Percentiles rank a stretch among this genome's conserved stretches.
Conservation (phyloP, 176 grass and related monocot species). For the Bothriochloa decipiens region DNA sequence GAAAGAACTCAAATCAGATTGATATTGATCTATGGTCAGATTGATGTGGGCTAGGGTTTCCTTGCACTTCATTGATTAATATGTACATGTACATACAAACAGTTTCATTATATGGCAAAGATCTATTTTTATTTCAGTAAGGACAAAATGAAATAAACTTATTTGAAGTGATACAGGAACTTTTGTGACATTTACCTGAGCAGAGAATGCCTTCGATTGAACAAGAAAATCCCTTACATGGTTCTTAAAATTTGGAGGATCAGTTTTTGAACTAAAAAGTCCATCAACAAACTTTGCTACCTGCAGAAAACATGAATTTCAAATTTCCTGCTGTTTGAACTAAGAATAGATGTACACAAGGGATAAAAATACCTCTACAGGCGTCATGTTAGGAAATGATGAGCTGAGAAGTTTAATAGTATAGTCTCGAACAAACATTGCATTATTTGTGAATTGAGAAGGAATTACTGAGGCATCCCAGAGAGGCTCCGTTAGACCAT, state of each 20-base stretch:
- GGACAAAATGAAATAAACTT: not conserved
- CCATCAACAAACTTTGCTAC: constrained; percentile 30
- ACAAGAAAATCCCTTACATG: constrained; percentile 30
- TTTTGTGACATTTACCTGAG: constrained; percentile 9
- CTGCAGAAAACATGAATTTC: not conserved
- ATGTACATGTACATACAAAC: not conserved
- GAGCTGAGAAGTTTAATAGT: constrained; percentile 9
- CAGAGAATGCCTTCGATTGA: constrained; percentile 15
- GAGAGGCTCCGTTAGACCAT: constrained; percentile 25
- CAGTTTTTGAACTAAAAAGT: constrained; percentile 23
- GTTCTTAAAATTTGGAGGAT: constrained; percentile 20
- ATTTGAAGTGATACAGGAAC: not conserved
- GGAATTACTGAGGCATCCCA: constrained; percentile 3
- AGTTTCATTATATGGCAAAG: not conserved
- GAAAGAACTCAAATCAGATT: not conserved
- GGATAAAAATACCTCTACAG: constrained; percentile 2
- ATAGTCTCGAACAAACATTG: constrained; percentile 19
- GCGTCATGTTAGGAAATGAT: constrained; percentile 27
- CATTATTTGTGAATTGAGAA: constrained; percentile 13
- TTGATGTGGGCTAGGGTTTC: not conserved
- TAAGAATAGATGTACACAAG: not conserved
- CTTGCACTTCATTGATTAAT: not conserved
- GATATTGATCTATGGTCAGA: no score
- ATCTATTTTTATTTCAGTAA: not conserved
- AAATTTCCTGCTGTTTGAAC: constrained; percentile 1